Evolutionary conservation across 1,284 basidiomycete species (phyloP).

Genomic region (Sanguinoderma infundibulare): DNA sequence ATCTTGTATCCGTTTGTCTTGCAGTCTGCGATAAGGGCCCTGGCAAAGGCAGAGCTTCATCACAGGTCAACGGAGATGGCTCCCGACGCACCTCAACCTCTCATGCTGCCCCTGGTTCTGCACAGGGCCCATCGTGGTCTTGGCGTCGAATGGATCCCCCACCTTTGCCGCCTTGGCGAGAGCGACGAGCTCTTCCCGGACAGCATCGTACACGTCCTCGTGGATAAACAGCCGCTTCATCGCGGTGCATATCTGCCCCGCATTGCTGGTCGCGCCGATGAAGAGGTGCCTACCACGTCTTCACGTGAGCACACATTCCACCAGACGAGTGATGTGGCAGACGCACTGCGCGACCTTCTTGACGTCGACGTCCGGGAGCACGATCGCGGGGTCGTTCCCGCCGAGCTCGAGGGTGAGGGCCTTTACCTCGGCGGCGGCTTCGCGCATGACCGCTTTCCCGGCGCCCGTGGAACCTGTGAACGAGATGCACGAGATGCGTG

Average conservation of each 20-base stretch:
- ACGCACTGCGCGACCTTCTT: constrained; percentile 20
- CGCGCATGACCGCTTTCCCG: constrained; percentile 20
- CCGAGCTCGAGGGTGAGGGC: constrained; percentile 24
- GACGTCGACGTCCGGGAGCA: constrained; percentile 18
- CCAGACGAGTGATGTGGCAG: background rate
- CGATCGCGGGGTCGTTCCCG: constrained; percentile 26
- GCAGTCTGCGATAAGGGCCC: constrained; percentile 13
- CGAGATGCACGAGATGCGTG: constrained; percentile 19
- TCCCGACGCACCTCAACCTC: constrained; percentile 15
- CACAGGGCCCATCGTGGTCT: constrained; percentile 15
- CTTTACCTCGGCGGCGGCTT: constrained; percentile 17
- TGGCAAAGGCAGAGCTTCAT: background rate
- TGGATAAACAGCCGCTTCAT: constrained; percentile 23
- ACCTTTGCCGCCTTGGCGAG: constrained; percentile 13
- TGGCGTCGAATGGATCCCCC: constrained; percentile 15
- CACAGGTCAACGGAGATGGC: too few relatives aligned
- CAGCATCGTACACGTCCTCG: constrained; percentile 19
- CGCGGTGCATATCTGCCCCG: constrained; percentile 20
- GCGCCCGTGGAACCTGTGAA: constrained; percentile 19
- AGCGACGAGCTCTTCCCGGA: constrained; percentile 18
- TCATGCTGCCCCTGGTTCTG: constrained; percentile 18
- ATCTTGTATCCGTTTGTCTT: constrained; percentile 18
- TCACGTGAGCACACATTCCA: background rate
- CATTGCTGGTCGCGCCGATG: constrained; percentile 11
- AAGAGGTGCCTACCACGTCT: constrained; percentile 4